Base-by-base conservation (phyloP, 306 rosid species). In the Cicer yamashitae region DNA sequence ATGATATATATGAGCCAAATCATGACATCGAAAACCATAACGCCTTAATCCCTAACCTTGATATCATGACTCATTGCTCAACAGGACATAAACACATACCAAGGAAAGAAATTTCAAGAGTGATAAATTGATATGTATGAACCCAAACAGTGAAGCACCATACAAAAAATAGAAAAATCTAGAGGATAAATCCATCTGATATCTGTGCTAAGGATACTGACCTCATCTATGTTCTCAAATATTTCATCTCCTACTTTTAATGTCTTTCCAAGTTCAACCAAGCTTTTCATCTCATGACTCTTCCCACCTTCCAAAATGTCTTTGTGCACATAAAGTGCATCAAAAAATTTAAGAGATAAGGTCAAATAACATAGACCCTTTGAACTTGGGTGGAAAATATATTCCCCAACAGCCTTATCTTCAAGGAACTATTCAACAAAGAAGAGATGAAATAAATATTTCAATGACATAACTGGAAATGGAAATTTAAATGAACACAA, bases 301-400 rank as follows among this genome's bases (percentile, higher is more conserved):
- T 85, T 85, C 63, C 83, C 79, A 45, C 70, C 64, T 79, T 85
- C 88, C 76, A 40, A 15, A 41, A 85, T 82, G 75, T 85, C 84
- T 82, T 85, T 85, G 57, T 79, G 88, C 1, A 76, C 88, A 78
- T 10, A 78, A 66, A 82, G 50, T 71, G 61, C 82, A 65, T 53
- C 6, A 79, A 11, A 82, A 70, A 71, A 10, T 75, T 85, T 82
- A 45, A 85, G 61, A 71, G 84, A 75, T 25, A 85, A 50, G 76
- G 86, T 75, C 72, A 85, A 79, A 75, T 79, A 75, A 68, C 79
- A 58, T 0, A 54, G 82, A 46, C 84, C 82, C 74, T 71, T 75
- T 75, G 79, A 39, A 50, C 88, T 82, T 51, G 88, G 88, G 84
- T 82, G 88, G 67, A 85, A 85, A 76, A 85, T 75, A 67, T 53